Evolutionary conservation across 768 basidiomycete species (phyloP), one percentile per base, ranked within the genome.

Genomic region (Trametes coccinea): DNA sequence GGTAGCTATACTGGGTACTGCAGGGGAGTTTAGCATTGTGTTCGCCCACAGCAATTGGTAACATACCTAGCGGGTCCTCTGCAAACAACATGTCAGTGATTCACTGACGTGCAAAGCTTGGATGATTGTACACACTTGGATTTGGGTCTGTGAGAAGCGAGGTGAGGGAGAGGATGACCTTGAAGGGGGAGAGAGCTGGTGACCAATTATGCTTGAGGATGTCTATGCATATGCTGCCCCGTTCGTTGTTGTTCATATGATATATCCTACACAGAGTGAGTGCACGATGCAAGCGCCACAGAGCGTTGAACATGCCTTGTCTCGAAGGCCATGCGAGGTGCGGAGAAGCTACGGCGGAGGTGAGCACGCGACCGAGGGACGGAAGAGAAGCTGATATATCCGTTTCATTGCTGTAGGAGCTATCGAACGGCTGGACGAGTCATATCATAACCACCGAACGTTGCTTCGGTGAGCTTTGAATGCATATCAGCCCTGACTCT

Each of bases 191-290:
- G 27, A 98, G 75, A 2, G 95, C 95, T 6, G 95, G 95, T 1
- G 92, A 95, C 95, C 95, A 98, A 69, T 92, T 90, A 69, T 86
- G 83, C 77, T 98, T 97, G 60, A 98, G 82, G 53, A 96, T 93
- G 75, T 97, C 91, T 66, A 94, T 90, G 70, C 91, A 93, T 55
- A 93, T 88, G 65, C 80, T 82, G 45, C 90, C 91, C 53, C 83
- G 81, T 60, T 91, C 89, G 53, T 87, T 88, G 47, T 91, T 91
- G 80, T 94, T 93, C 90, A 93, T 92, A 69, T 94, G 92, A 68
- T 93, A 93, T 49, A 58, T 59, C 11, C 50, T 48, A 10, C 13
- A 17, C 22, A 39, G 22, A 6, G 10, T 34, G 4, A 52, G 34
- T 22, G 16, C 8, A 11, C 14, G 9, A 4, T 27, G 5, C 13